A percentile compares a stretch with the other conserved stretches of the same genome.
These are phyloP conservation scores for Hyphopichia khmerensis DNA, from an alignment of 1,139 yeast genomes.

Conservation along the genomic window DNA sequence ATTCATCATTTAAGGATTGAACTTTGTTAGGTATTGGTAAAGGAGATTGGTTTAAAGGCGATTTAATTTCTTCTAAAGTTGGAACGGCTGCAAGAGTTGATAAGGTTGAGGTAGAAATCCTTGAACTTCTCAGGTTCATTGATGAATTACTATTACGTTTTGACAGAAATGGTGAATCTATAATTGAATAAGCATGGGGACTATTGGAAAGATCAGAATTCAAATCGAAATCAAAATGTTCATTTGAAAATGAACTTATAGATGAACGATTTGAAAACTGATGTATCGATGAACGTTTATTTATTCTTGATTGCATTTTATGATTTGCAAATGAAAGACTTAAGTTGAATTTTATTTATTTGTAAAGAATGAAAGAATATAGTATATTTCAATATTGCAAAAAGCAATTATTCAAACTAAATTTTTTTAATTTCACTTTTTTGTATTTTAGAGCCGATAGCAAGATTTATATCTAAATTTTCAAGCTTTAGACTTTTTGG, in stretches of 20 bases:
- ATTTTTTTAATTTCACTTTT: no score
- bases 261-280: background rate
- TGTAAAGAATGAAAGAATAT: background rate
- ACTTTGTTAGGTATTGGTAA: background rate
- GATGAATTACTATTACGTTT: slow-evolving; percentile 1
- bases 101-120: background rate
- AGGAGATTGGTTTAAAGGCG: background rate
- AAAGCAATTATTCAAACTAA: no score
- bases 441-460: background rate
- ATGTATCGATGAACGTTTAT: background rate
- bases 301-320: background rate
- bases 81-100: background rate
- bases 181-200: slow-evolving; percentile 3
- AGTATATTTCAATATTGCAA: no score
- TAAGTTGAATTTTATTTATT: no score
- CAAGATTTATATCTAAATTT: background rate
- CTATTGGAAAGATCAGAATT: background rate
- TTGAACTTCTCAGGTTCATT: background rate
- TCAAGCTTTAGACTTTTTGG: no score
- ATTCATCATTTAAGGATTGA: slow-evolving; percentile 9
- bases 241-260: background rate
- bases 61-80: background rate
- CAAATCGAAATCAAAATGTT: background rate
- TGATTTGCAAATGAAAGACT: background rate
- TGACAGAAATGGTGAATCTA: slow-evolving; percentile 3